Percentiles rank a stretch among this genome's conserved stretches.
These are phyloP conservation scores for Eucalyptus erythrocorys DNA, from an alignment of 345 rosid species.

Conservation along the genomic window DNA sequence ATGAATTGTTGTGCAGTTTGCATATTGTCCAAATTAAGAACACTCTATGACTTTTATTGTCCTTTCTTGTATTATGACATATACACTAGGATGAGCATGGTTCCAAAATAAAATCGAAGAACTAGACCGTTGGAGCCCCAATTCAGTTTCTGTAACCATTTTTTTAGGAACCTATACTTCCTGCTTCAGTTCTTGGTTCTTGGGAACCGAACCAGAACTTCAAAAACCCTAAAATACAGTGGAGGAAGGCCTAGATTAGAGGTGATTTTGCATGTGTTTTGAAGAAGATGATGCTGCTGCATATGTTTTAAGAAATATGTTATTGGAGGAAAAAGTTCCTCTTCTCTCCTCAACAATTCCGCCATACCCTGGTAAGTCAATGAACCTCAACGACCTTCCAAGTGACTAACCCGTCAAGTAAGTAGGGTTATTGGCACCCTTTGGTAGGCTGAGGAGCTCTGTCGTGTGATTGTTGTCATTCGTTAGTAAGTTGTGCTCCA, in stretches of 20 bases:
- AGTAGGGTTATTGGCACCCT: constrained; percentile 84
- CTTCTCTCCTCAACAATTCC: constrained; percentile 85
- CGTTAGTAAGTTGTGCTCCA: constrained; percentile 25
- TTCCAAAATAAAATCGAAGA: background rate
- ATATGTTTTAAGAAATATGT: constrained; percentile 88
- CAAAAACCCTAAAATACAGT: constrained; percentile 49
- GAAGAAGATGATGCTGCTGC: constrained; percentile 76
- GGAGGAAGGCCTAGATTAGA: constrained; percentile 88
- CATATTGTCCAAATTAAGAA: background rate
- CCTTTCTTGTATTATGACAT: background rate
- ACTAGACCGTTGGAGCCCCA: background rate
- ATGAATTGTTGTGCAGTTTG: background rate
- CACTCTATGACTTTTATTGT: no score
- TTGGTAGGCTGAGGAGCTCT: constrained; percentile 65
- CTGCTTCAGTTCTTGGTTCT: background rate
- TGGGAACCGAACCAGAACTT: background rate
- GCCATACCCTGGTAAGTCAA: constrained; percentile 90
- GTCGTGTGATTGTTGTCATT: constrained; percentile 78
- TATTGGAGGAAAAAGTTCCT: constrained; percentile 96
- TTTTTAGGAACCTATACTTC: background rate
- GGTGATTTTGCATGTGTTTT: constrained; percentile 17
- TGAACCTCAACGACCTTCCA: constrained; percentile 58
- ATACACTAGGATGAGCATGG: background rate
- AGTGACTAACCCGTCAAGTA: constrained; percentile 89
- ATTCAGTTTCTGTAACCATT: background rate